These are phyloP conservation scores for Dactylis glomerata DNA, from an alignment of 176 grass and related monocot genomes.

Conservation along the genomic window DNA sequence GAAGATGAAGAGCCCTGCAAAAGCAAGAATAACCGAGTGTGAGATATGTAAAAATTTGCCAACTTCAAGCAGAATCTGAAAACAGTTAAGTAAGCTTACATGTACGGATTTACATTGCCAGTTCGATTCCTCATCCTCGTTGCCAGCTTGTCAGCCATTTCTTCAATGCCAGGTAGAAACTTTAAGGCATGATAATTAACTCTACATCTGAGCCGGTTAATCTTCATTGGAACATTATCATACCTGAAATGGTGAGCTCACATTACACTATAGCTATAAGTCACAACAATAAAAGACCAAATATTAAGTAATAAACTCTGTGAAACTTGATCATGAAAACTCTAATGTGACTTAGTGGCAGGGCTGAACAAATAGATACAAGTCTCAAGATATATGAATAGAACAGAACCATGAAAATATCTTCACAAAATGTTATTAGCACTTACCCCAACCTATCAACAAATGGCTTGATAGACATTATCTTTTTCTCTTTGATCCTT, in stretches of 20 bases:
- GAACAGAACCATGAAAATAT: neutral
- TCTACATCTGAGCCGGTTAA: slow-evolving; percentile 92
- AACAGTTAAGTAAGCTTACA: slow-evolving; percentile 41
- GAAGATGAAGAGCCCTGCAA: slow-evolving; percentile 91
- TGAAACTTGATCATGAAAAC: neutral
- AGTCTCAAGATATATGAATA: slow-evolving; percentile 8
- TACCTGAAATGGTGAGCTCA: slow-evolving; percentile 53
- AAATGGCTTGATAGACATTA: slow-evolving; percentile 99
- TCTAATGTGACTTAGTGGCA: neutral
- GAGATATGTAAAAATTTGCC: slow-evolving; percentile 15
- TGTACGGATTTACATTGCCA: slow-evolving; percentile 72
- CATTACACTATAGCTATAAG: neutral
- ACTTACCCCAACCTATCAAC: slow-evolving; percentile 97
- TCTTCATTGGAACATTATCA: slow-evolving; percentile 96
- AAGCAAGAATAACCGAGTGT: slow-evolving; percentile 17
- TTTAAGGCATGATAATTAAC: slow-evolving; percentile 99
- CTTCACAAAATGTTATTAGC: neutral
- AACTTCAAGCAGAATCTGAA: neutral
- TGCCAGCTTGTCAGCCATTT: slow-evolving; percentile 94
- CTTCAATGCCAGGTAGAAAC: slow-evolving; percentile 94
- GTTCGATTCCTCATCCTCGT: slow-evolving; percentile 92
- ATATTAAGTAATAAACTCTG: neutral
- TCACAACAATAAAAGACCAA: neutral
- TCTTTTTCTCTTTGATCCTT: slow-evolving; percentile 96
- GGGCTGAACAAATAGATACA: neutral